Evolutionary conservation across 2,329 filamentous ascomycete genomes (phyloP), one percentile per base, ranked within the genome.

Genomic region (Verruconis gallopava): DNA sequence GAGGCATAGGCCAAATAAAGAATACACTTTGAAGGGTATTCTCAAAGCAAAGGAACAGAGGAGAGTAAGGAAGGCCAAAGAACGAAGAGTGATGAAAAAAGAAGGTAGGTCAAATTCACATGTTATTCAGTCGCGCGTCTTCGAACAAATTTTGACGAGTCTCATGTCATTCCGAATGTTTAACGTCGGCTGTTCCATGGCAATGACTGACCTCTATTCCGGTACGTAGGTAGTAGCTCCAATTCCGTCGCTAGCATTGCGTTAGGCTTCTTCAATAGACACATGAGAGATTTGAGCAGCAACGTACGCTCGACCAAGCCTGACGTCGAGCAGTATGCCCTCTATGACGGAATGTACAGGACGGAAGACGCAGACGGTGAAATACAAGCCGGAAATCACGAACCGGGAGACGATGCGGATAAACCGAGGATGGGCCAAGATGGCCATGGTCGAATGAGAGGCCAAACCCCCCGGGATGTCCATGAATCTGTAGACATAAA

Each of bases 1-100:
- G 11, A 59, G 58, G 44, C 45, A 55, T 4, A 44, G 52, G 1
- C 59, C 64, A 44, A 55, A 46, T 28, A 49, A 48, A 28, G 66
- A 64, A 42, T 48, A 52, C 0, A 63, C 30, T 15, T 37, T 18
- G 55, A 58, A 50, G n/a, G 25, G 21, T 15, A 33, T 48, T 5
- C 44, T 42, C 40, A 47, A 50, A 4, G 40, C 38, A 30, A 15
- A 59, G 37, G 60, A 60, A 41, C 53, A 57, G 19, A 51, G 51
- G 18, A 59, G 53, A 41, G 42, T 53, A 34, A 42, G 53, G 28
- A 55, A 55, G 49, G 47, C 45, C 38, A 18, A 54, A 28, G 58
- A 54, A 13, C 42, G 43, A 4, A 21, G 20, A 6, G 36, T 21
- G 15, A 19, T 43, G 18, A 22, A 48, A 34, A 40, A 45, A 15